Evolutionary conservation across 1,284 basidiomycete genomes (phyloP), one percentile per base, ranked within the genome.

Genomic region (Ganoderma resinaceum): DNA sequence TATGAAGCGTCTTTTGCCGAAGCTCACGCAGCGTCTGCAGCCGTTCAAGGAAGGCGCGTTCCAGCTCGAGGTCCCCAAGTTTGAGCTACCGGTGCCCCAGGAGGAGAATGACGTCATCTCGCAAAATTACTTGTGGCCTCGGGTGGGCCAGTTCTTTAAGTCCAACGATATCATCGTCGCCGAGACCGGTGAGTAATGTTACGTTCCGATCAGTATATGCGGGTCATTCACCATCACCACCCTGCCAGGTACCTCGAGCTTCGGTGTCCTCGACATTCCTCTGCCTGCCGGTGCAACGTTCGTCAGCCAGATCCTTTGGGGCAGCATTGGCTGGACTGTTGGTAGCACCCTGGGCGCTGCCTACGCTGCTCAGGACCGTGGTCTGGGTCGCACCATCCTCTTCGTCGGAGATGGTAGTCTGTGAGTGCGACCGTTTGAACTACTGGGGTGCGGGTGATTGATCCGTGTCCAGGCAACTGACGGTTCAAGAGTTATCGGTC

Each of bases 391-490:
- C 57, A 91, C 91, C 1, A 91, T 96, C 63, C 82, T 97, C 61
- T 98, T 99, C 79, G 86, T 96, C 29, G 97, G 97, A 4, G 94
- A 95, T 76, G 94, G 93, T 49, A 91, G 90, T 77, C 76, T 93
- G 84, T 91, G 76, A 73, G 88, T 81, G 9, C 35, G 16, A 26
- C 40, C 38, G 23, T 33, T n/a, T 40, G 14, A 20, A 16, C 9
- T 8, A 7, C 11, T 14, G 5, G 14, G 43, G 38, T n/a, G n/a
- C 3, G 0, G 12, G 42, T 14, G 37, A 40, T 1, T 8, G 12
- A 4, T 16, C 33, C 62, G 49, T 60, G 57, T 31, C 3, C 66
- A 91, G 90, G 65, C 92, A 94, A 82, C 79, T 94, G 46, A 88
- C 89, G 0, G 91, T 90, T 2, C 92, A 94, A 77, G 92, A 94